Conservation (phyloP, 371 early-diverging fungal genomes). For the Sanchytrium tribonematis region DNA sequence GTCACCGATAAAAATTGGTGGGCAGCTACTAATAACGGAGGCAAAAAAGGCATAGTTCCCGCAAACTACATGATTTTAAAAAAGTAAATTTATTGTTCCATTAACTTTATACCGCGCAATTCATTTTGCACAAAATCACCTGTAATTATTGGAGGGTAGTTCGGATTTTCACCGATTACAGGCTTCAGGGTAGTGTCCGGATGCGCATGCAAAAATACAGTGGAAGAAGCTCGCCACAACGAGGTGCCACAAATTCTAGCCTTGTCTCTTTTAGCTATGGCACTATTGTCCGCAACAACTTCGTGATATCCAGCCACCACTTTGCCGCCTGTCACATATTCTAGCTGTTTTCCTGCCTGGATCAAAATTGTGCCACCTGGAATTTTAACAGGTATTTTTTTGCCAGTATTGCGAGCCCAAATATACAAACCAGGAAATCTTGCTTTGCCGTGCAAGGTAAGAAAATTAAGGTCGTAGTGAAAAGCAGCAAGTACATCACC, state of each 20-base stretch:
- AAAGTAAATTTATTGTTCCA: neutral
- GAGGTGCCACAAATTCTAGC: constrained; percentile 14
- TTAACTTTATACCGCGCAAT: constrained; percentile 26
- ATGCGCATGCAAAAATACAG: constrained; percentile 33
- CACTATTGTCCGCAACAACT: constrained; percentile 27
- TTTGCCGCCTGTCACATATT: constrained; percentile 32
- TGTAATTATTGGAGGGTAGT: constrained; percentile 22
- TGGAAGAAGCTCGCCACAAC: constrained; percentile 35
- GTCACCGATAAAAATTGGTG: neutral
- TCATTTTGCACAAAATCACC: constrained; percentile 30
- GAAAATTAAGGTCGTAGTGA: constrained; percentile 33
- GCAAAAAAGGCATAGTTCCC: neutral
- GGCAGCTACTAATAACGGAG: neutral
- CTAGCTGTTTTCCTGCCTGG: constrained; percentile 38
- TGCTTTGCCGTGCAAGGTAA: constrained; percentile 40
- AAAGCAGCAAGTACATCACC: constrained; percentile 29
- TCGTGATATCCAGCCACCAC: constrained; percentile 38
- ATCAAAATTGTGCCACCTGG: constrained; percentile 35
- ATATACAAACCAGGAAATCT: constrained; percentile 38
- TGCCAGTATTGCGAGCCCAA: constrained; percentile 24
- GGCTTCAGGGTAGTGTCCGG: constrained; percentile 27
- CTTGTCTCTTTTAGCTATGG: constrained; percentile 18
- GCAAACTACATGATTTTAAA: neutral
- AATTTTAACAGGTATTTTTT: constrained; percentile 26
- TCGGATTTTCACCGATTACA: neutral